Base-by-base conservation (phyloP, 192 early-diverging fungal genomes). In the Mortierella claussenii region DNA sequence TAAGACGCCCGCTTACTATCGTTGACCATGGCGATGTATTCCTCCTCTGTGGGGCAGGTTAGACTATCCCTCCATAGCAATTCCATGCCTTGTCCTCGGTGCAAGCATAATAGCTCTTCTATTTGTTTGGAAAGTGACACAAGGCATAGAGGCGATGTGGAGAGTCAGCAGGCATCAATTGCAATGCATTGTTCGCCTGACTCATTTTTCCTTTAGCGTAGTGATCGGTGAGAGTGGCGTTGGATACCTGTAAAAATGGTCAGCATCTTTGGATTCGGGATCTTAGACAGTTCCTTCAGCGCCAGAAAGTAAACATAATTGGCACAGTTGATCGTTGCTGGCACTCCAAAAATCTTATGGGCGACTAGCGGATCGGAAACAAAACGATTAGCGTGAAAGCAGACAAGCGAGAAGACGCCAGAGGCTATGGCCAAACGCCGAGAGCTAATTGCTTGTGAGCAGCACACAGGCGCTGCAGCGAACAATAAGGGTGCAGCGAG, bases 271-370 rank as follows among this genome's bases (percentile, higher is more conserved):
- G 90, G 86, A 27, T 92, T 87, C 3, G 88, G 65, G 53, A 98
- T 80, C 51, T 80, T 82, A 21, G 85, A 60, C 28, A 93, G 66
- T 64, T 98, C 93, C 37, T 92, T 75, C 46, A 98, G 79, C 0
- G 96, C 97, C 32, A 96, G 79, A 75, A 99, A 98, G 69, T 97
- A 99, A 40, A 98, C 93, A 60, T 95, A 98, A 79, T 98, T 98
- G 31, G 94, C 97, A 44, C 94, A 96, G 65, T 98, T 98, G 58
- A 99, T 98, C 11, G 95, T 94, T 53, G 89, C 86, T 9, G 98
- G 88, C 18, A 92, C 82, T 11, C 98, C 98, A 84, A 91, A 99
- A 32, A 99, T 94, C 55, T 96, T 94, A 81, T 99, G 97, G 0
- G 98, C 96, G 40, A 95, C 96, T 82, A 23, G 32, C 15, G 70